Evolutionary conservation across 176 grass and related monocot genomes (phyloP), one percentile per base, ranked within the genome.

Genomic region (Cymbopogon citratus): DNA sequence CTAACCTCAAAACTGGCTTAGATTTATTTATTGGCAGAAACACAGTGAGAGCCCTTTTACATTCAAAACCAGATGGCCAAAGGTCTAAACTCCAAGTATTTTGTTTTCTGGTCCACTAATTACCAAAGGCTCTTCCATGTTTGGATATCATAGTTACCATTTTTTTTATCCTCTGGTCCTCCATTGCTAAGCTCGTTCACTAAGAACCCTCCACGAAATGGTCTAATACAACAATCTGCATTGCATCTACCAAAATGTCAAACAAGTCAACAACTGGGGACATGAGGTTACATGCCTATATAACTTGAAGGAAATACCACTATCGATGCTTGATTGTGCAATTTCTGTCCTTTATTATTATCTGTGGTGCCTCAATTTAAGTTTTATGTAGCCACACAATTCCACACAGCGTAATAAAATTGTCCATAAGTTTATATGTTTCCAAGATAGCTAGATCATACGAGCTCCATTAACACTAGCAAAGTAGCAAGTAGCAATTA

Each of bases 11-110:
- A 77, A 51, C 5, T 52, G 14, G 5, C 36, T 79, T 49, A 75
- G 69, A 74, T 73, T 59, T 74, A 74, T 73, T 59, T 74, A 74
- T 43, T 60, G 28, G 12, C 15, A 16, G 52, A 72, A 35, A 72
- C 34, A 87, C 13, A 27, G 54, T 46, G 9, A 64, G 36, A 65
- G 7, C 16, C 11, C 29, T 13, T 57, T 7, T 11, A 27, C 35
- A 64, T 65, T 70, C 5, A 62, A 87, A 14, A 39, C 71, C 65
- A 13, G 3, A 41, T 13, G 31, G 38, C 12, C 61, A 80, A 76
- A 48, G 26, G 44, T 59, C 46, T 24, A n/a, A 67, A 66, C 69
- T 80, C 57, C 39, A 44, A 65, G 12, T 33, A 62, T 54, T 57
- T 19, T 63, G 48, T 43, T 79, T 65, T 57, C 46, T 63, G 27